Base-by-base conservation (phyloP, 129 eudicot genomes). In the Helianthus annuus region DNA sequence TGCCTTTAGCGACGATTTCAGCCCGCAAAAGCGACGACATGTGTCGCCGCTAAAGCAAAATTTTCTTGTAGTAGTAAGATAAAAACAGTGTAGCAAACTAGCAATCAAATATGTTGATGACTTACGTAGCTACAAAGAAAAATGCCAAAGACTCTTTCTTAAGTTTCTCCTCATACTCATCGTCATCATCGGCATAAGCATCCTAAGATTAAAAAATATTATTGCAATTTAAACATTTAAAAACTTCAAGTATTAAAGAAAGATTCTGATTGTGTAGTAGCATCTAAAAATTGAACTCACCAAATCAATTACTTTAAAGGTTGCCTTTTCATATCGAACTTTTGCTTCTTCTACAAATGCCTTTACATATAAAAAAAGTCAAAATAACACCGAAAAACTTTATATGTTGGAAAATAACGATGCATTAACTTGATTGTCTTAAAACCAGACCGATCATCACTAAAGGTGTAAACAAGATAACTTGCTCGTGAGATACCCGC, bases 71-170 rank as follows among this genome's bases (percentile, higher is more conserved):
- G 22, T 19, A 0, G 0, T 19, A 19, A 19, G 22, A 19, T 19
- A 19, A 19, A 19, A 19, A 19, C 22, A 19, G 22, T 19, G 22
- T 19, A 27, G 22, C 22, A 27, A 27, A 27, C 32, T 27, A 27
- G 32, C 32, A 27, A 27, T 27, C 32, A 27, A 27, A 27, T 27
- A 2, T 27, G 22, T 0, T 19, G 32, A 48, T 34, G 8, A 82
- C 98, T 78, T 79, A 93, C 97, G 98, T 93, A 6, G 98, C 98
- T 34, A 93, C 69, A 70, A 93, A 85, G 89, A 90, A 93, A 63
- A 93, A 84, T 2, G 89, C 97, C 17, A 87, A 6, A 48, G 83
- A 75, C 79, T 93, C 98, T 61, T 87, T 87, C 78, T 93, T 90
- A 66, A 93, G 58, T 74, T 88, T 90, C 70, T 76, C 79, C 67